A percentile compares a stretch with the other conserved stretches of the same genome.
Conservation (phyloP, 1,139 yeast species). For the Candida tetrigidarum region DNA sequence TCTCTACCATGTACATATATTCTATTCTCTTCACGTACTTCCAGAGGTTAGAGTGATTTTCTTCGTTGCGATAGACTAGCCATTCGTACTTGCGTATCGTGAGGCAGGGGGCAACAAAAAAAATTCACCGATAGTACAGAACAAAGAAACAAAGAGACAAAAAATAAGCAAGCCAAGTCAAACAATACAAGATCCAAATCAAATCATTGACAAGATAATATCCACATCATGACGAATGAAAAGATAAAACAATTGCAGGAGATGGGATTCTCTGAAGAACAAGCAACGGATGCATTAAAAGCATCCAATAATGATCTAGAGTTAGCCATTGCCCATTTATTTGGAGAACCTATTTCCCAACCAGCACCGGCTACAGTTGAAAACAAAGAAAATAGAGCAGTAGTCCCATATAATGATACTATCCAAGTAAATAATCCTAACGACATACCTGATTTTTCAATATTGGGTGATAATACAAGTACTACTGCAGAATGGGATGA, state of each 20-base stretch:
- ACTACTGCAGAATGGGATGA: slow-evolving; percentile 9
- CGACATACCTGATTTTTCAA: slow-evolving; percentile 18
- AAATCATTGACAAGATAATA: not conserved
- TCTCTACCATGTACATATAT: too few species aligned
- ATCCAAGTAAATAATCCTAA: slow-evolving; percentile 23
- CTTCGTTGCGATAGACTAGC: too few species aligned
- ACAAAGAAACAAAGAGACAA: not conserved
- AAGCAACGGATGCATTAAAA: slow-evolving; percentile 45
- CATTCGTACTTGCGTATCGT: too few species aligned
- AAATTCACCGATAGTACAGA: too few species aligned
- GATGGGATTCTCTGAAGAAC: slow-evolving; percentile 63
- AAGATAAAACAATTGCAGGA: slow-evolving; percentile 48
- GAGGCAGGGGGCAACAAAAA: too few species aligned
- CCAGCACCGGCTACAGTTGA: slow-evolving; percentile 11
- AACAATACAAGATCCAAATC: not conserved
- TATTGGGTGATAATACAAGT: slow-evolving; percentile 6
- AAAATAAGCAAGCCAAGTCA: not conserved
- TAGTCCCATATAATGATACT: slow-evolving; percentile 20
- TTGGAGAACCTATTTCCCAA: slow-evolving; percentile 41
- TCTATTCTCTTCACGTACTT: too few species aligned
- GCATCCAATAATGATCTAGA: slow-evolving; percentile 52
- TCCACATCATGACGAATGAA: slow-evolving; percentile 15
- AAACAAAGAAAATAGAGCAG: slow-evolving; percentile 13
- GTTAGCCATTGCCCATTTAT: slow-evolving; percentile 56
- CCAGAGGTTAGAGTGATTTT: too few species aligned